Base-by-base conservation (phyloP, 2,329 filamentous ascomycete species). In the Scedosporium dehoogii region DNA sequence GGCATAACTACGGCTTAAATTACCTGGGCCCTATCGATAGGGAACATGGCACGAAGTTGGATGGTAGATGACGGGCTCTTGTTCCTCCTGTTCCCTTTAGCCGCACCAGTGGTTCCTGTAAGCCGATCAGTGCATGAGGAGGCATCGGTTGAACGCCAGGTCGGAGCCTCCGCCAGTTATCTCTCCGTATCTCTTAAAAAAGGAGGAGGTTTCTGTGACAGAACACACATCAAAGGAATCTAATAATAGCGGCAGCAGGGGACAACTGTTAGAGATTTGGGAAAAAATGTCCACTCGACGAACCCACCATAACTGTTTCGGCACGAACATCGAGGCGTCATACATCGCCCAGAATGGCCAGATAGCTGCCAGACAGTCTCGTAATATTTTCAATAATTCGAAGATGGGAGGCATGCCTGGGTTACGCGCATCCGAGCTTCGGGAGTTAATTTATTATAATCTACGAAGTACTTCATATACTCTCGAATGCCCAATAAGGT, bases 31-130 rank as follows among this genome's bases (percentile, higher is more conserved):
- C 27, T 21, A 14, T 55, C 3, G 23, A 55, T 14, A 12, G 23
- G n/a, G 12, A n/a, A 48, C 21, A 27, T 55, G 51, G 51, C 51
- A 48, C 51, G 2, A 23, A 55, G 51, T 16, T 23, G 23, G 21
- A 27, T 23, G 51, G 51, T 27, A 27, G 51, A 55, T 55, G 51
- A 27, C 23, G 23, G 33, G 51, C 51, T 55, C 21, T n/a, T 55
- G 51, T 55, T 55, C 51, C 51, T 55, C 21, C 51, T 55, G 51
- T 55, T 55, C 51, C 18, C 51, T 60, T 53, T 51, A 51, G 44
- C 59, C 44, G 44, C 44, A 16, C 51, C 44, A 33, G 33, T 18
- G 44, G 27, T 59, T 46, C 38, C 41, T 60, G 59, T 38, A 38
- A 38, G 42, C 16, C 44, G 44, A 60, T 51, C 44, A 16, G 44